Conservation (phyloP, 2,329 filamentous ascomycete species). For the Aspergillus versicolor region DNA sequence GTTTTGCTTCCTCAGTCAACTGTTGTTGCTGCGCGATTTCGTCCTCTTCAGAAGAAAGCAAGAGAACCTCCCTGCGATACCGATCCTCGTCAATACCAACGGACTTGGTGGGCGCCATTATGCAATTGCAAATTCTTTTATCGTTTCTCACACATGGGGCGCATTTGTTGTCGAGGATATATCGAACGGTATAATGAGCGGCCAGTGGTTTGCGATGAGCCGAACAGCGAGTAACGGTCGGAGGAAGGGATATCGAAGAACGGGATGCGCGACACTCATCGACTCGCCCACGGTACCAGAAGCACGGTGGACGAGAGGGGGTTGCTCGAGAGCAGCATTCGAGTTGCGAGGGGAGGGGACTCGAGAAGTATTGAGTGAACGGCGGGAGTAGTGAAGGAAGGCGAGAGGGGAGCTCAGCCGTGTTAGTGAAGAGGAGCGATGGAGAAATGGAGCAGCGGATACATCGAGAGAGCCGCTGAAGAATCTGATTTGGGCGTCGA, state of each 20-base stretch:
- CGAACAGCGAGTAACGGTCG: background rate
- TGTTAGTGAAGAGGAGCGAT: background rate
- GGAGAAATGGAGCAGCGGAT: conserved; percentile 2
- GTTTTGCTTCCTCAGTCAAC: conserved; percentile 38
- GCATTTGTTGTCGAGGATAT: conserved; percentile 2
- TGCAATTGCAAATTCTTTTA: conserved; percentile 21
- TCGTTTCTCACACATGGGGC: conserved; percentile 14
- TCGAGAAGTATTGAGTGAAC: conserved; percentile 11
- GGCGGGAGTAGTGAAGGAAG: conserved; percentile 9
- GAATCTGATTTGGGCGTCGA: conserved; percentile 16
- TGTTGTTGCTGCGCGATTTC: conserved; percentile 40
- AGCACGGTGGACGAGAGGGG: conserved; percentile 33
- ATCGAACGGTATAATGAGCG: background rate
- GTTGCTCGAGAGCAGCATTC: conserved; percentile 31
- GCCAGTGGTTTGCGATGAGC: background rate
- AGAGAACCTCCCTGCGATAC: conserved; percentile 40
- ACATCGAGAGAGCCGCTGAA: conserved; percentile 2
- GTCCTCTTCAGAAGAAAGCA: conserved; percentile 31
- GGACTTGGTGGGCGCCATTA: conserved; percentile 23
- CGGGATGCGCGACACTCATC: conserved; percentile 16
- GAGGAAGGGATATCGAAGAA: conserved; percentile 12
- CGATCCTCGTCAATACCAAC: conserved; percentile 34
- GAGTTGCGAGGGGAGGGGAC: conserved; percentile 20
- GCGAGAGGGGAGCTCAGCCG: conserved; percentile 4
- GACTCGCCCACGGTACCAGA: conserved; percentile 33